A percentile compares a stretch with the other conserved stretches of the same genome.
Evolutionary conservation across 1,139 yeast species (phyloP).

Genomic region (Nakaseomyces delphensis): DNA sequence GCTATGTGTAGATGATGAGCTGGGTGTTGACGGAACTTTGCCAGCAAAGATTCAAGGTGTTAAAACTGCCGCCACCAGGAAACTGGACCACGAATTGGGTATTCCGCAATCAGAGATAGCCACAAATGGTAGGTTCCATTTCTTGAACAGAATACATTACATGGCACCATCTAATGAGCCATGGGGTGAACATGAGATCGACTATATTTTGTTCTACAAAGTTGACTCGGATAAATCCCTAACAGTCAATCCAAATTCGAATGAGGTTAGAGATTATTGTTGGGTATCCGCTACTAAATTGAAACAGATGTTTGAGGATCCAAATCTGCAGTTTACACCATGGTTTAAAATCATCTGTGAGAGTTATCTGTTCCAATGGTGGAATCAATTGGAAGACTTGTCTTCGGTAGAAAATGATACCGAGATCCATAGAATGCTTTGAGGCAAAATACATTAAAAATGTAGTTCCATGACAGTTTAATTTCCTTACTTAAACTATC

Average conservation of each 20-base stretch:
- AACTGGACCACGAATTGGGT: conserved; percentile 87
- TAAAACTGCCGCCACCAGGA: conserved; percentile 83
- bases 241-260: conserved; percentile 44
- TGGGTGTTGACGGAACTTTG: conserved; percentile 48
- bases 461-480: no score
- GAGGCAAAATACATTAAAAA: neutral
- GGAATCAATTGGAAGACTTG: conserved; percentile 59
- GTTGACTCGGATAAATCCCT: conserved; percentile 46
- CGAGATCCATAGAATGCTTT: conserved; percentile 30
- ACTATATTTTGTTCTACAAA: conserved; percentile 76
- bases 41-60: conserved; percentile 65
- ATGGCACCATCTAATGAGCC: conserved; percentile 72
- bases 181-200: conserved; percentile 99
- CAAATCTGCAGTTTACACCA: conserved; percentile 69
- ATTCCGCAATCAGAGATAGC: conserved; percentile 53
- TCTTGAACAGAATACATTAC: conserved; percentile 89
- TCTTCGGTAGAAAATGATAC: conserved; percentile 29
- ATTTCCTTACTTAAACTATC: no score
- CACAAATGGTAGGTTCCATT: conserved; percentile 45
- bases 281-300: conserved; percentile 67
- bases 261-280: conserved; percentile 75
- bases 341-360: conserved; percentile 97
- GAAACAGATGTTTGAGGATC: conserved; percentile 65
- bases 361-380: conserved; percentile 85
- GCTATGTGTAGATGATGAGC: conserved; percentile 68